Conservation (phyloP, 768 basidiomycete species). For the Boletellus ananiceps region DNA sequence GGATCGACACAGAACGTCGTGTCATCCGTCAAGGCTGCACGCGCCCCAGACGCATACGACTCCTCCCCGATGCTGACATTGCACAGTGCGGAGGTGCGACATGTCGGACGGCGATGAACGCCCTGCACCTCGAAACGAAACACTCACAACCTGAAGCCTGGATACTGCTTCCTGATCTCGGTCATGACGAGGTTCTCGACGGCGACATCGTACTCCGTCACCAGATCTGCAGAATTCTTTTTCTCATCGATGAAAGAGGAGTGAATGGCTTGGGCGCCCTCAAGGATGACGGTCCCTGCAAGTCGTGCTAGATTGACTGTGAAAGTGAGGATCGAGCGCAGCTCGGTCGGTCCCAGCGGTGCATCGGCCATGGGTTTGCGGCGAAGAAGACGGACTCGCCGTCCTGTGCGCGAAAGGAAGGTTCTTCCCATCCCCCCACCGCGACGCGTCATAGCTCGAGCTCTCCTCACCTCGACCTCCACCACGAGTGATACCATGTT, state of each 20-base stretch:
- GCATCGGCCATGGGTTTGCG: slow-evolving; percentile 8
- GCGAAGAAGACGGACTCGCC: too few relatives aligned
- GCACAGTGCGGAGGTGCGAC: neutral
- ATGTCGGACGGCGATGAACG: neutral
- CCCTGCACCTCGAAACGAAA: neutral
- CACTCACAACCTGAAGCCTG: slow-evolving; percentile 76
- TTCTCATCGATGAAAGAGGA: slow-evolving; percentile 65
- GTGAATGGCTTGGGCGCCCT: slow-evolving; percentile 72
- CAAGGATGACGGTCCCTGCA: slow-evolving; percentile 69
- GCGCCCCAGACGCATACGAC: slow-evolving; percentile 72
- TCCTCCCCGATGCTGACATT: slow-evolving; percentile 83
- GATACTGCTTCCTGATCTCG: slow-evolving; percentile 61
- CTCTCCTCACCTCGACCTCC: slow-evolving; percentile 4
- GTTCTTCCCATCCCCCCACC: slow-evolving; percentile 26
- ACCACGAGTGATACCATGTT: slow-evolving; percentile 78
- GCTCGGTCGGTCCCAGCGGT: slow-evolving; percentile 35
- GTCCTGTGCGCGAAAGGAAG: slow-evolving; percentile 20
- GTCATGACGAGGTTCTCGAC: slow-evolving; percentile 82
- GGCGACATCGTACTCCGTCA: slow-evolving; percentile 89
- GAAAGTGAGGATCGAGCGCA: slow-evolving; percentile 62
- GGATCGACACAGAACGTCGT: slow-evolving; percentile 97
- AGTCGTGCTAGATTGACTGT: slow-evolving; percentile 60
- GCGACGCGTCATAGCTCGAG: slow-evolving; percentile 26
- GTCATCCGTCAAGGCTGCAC: slow-evolving; percentile 68
- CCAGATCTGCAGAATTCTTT: slow-evolving; percentile 91